Evolutionary conservation across 2,329 filamentous ascomycete species (phyloP).

Genomic region (Aspergillus ruber): DNA sequence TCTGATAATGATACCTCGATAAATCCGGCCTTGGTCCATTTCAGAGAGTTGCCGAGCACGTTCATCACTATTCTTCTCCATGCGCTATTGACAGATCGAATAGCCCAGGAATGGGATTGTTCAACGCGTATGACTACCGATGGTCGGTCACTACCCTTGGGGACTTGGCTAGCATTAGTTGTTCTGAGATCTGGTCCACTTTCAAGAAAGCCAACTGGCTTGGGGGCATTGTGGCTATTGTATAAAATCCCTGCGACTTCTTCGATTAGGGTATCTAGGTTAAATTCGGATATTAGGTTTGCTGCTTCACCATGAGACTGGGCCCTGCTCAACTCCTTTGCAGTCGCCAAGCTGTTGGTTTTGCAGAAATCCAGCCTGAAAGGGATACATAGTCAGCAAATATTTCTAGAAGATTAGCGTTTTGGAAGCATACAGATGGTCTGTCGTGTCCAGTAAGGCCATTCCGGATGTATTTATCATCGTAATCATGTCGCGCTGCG

Average conservation of each 20-base stretch:
- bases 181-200: neutral
- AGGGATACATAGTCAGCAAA: slow-evolving; percentile 2
- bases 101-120: slow-evolving; percentile 21
- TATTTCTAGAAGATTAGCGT: neutral
- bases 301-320: slow-evolving; percentile 10
- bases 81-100: slow-evolving; percentile 23
- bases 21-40: slow-evolving; percentile 27
- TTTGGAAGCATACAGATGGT: slow-evolving; percentile 22
- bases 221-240: slow-evolving; percentile 15
- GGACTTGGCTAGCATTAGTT: neutral
- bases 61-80: slow-evolving; percentile 34
- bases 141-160: slow-evolving; percentile 5
- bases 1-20: slow-evolving; percentile 24
- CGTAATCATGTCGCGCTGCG: slow-evolving; percentile 39
- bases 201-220: neutral
- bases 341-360: slow-evolving; percentile 24
- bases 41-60: slow-evolving; percentile 31
- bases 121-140: slow-evolving; percentile 25
- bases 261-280: slow-evolving; percentile 26
- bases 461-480: slow-evolving; percentile 46
- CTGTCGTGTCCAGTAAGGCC: slow-evolving; percentile 45
- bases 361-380: slow-evolving; percentile 29
- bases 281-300: slow-evolving; percentile 23
- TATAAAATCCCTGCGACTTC: slow-evolving; percentile 24
- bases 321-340: slow-evolving; percentile 2